These are phyloP conservation scores for Neltuma alba DNA, from an alignment of 306 rosid species.

Conservation along the genomic window DNA sequence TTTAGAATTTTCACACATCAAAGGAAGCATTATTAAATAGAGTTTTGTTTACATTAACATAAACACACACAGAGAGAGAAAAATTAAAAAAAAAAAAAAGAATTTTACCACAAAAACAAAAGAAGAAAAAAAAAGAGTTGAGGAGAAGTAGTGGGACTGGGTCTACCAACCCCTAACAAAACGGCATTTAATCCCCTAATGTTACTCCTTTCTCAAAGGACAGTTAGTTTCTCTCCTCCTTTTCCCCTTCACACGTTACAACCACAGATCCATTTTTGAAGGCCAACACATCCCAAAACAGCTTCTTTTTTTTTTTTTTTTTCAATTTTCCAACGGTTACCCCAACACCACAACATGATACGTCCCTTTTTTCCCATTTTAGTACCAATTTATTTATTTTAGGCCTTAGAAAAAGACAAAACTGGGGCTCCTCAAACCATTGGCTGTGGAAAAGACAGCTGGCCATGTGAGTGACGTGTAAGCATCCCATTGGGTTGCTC, in stretches of 20 bases:
- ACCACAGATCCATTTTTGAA: constrained; percentile 69
- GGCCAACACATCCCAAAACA: constrained; percentile 24
- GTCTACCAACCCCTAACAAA: constrained; percentile 63
- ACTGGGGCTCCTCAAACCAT: constrained; percentile 13
- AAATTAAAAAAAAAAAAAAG: too few relatives aligned
- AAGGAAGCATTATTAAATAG: too few relatives aligned
- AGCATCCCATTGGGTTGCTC: constrained; percentile 8
- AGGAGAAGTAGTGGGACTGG: constrained; percentile 41
- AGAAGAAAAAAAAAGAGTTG: background rate
- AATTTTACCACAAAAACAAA: too few relatives aligned
- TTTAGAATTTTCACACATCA: too few relatives aligned
- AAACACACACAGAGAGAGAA: too few relatives aligned
- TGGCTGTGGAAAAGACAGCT: constrained; percentile 41
- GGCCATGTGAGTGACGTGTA: constrained; percentile 38
- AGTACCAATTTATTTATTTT: background rate
- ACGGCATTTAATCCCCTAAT: constrained; percentile 54
- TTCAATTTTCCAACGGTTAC: background rate
- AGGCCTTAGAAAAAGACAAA: background rate
- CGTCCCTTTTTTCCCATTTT: background rate
- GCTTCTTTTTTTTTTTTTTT: too few relatives aligned
- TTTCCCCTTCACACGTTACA: constrained; percentile 42
- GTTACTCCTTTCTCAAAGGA: constrained; percentile 51
- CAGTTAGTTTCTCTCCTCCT: constrained; percentile 43
- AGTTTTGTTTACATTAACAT: too few relatives aligned
- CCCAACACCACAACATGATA: background rate